A percentile compares a stretch with the other conserved stretches of the same genome.
phyloP scores from a whole-genome alignment of 2,329 filamentous ascomycete genomes.

The Trichoderma breve region DNA sequence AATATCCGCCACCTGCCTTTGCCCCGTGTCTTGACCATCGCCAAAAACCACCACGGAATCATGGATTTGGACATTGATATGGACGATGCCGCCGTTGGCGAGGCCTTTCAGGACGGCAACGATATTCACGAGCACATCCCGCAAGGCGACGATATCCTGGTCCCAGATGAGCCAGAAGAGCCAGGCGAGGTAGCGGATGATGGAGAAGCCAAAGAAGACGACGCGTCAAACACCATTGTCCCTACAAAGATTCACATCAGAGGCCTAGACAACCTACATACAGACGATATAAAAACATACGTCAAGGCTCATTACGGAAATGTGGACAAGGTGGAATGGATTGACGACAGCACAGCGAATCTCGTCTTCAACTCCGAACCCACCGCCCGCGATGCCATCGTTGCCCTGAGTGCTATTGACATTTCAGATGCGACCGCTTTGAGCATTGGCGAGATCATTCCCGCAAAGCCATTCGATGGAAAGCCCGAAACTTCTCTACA shows the following conservation, averaged over 20 bases:
- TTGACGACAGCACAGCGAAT: constrained; percentile 89
- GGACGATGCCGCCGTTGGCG: constrained; percentile 55
- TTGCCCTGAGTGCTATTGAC: constrained; percentile 51
- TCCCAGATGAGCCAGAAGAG: constrained; percentile 39
- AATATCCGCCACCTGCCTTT: not conserved
- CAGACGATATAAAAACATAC: constrained; percentile 75
- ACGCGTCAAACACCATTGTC: constrained; percentile 31
- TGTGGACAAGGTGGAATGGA: constrained; percentile 78
- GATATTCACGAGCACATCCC: constrained; percentile 30
- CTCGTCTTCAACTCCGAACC: constrained; percentile 66
- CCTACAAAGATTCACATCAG: constrained; percentile 73
- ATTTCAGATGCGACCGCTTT: constrained; percentile 54
- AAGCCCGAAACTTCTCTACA: constrained; percentile 68
- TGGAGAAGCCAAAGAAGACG: constrained; percentile 26
- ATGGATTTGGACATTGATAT: constrained; percentile 74
- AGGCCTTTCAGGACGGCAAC: constrained; percentile 26
- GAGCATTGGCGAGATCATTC: constrained; percentile 61
- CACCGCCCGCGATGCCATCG: constrained; percentile 53
- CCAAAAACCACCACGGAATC: not conserved
- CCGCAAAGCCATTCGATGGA: constrained; percentile 65
- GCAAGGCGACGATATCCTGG: constrained; percentile 38
- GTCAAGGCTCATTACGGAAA: constrained; percentile 63
- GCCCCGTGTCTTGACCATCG: not conserved
- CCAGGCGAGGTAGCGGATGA: constrained; percentile 40
- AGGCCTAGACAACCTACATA: constrained; percentile 78